Conservation (phyloP, 2,329 filamentous ascomycete species). For the Magnaporthales sp. region DNA sequence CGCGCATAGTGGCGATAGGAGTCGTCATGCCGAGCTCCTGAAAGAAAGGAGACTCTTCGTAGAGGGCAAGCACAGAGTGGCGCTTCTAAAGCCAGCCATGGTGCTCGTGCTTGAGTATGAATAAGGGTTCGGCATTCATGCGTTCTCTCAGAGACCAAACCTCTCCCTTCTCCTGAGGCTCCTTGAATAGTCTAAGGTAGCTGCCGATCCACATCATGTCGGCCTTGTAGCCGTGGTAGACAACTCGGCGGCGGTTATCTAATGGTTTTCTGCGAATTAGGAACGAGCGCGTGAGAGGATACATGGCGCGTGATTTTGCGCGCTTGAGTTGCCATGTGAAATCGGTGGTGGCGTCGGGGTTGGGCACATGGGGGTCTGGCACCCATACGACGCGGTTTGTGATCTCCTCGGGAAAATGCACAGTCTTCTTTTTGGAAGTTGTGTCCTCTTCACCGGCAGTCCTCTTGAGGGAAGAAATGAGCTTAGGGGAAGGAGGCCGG, state of each 20-base stretch:
- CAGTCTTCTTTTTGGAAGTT: background rate
- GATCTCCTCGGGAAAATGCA: background rate
- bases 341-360: background rate
- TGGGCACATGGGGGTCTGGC: background rate
- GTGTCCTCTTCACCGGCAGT: background rate
- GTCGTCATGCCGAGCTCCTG: background rate
- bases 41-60: slow-evolving; percentile 2
- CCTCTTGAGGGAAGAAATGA: background rate
- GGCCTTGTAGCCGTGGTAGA: slow-evolving; percentile 1
- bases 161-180: background rate
- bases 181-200: slow-evolving; percentile 4
- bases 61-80: background rate
- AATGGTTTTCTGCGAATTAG: slow-evolving; percentile 1
- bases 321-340: background rate
- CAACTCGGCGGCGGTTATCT: background rate
- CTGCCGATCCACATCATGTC: slow-evolving; percentile 1
- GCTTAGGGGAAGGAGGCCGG: background rate
- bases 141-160: slow-evolving; percentile 1
- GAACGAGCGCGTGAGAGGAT: background rate
- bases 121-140: background rate
- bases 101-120: background rate
- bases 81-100: background rate
- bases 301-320: background rate
- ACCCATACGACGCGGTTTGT: background rate
- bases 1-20: slow-evolving; percentile 1